Evolutionary conservation across 257 asterid species (phyloP).

Genomic region (Leptodermis oblonga): DNA sequence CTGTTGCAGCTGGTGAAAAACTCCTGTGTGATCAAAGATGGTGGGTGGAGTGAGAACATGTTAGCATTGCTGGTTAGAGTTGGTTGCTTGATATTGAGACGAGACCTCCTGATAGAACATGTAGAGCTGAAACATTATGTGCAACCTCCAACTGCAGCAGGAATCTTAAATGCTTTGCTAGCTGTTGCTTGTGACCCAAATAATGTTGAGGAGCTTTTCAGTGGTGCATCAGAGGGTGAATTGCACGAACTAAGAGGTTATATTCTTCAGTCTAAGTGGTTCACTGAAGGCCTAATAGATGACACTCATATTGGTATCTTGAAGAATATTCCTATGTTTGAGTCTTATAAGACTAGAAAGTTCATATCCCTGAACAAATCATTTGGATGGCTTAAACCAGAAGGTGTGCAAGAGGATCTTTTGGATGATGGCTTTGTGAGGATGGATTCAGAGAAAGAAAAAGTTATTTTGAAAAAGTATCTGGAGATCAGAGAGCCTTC

Average conservation of each 20-base stretch:
- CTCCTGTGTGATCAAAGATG: conserved; percentile 81
- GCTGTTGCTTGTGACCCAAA: conserved; percentile 50
- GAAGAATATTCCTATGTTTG: conserved; percentile 91
- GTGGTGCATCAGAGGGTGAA: conserved; percentile 67
- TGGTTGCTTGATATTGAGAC: conserved; percentile 80
- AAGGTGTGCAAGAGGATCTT: conserved; percentile 54
- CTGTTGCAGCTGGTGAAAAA: conserved; percentile 75
- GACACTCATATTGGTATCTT: conserved; percentile 49
- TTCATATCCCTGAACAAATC: conserved; percentile 65
- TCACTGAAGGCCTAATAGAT: conserved; percentile 53
- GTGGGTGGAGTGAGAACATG: conserved; percentile 97
- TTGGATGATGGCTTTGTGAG: conserved; percentile 76
- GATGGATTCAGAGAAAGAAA: conserved; percentile 80
- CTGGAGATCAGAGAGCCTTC: conserved; percentile 71
- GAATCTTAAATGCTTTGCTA: conserved; percentile 68
- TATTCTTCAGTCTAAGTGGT: conserved; percentile 95
- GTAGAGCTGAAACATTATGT: conserved; percentile 60
- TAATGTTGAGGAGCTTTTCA: conserved; percentile 59
- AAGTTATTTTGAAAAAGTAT: conserved; percentile 54
- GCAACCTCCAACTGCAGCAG: conserved; percentile 75
- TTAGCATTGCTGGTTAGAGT: conserved; percentile 55
- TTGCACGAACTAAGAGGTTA: conserved; percentile 83
- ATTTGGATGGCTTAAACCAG: conserved; percentile 83
- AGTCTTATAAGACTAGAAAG: conserved; percentile 73
- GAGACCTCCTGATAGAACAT: conserved; percentile 71